Evolutionary conservation across 2,329 filamentous ascomycete genomes (phyloP), one percentile per base, ranked within the genome.

Genomic region (Penicillium sp.): DNA sequence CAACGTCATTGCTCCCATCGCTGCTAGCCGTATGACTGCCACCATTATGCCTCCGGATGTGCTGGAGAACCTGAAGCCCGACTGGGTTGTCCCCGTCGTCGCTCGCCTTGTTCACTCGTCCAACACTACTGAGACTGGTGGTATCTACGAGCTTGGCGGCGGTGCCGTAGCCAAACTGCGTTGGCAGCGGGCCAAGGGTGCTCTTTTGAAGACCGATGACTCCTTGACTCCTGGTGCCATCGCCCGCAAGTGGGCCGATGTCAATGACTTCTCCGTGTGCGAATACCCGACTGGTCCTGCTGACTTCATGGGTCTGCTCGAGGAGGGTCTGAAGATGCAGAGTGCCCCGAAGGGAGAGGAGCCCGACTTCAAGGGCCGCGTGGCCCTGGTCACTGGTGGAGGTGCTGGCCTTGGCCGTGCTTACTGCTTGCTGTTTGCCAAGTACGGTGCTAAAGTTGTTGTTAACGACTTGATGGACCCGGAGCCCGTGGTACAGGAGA

Each of bases 381-480:
- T 96, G 51, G 93, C 88, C 53, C 81, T 97, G 59, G 83, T 97
- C 65, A 97, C 93, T 54, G 93, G 93, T 66, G 91, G 88, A 68
- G 93, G 93, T 74, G 90, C 88, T 69, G 93, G 91, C 75, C 93
- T 99, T 60, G 95, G 95, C 60, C 91, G 95, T 54, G 87, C 90
- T 52, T 99, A 99, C 79, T 88, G 86, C 69, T 82, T 98, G 68
- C 89, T 91, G 45, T 96, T 96, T 70, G 90, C 90, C 65, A 93
- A 91, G 78, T 82, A 87, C 58, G 91, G 91, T 58, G 91, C 91
- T 37, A 87, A 89, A 52, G 82, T 99, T 26, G 93, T 98, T 33
- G 91, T 99, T 67, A 99, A 99, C 78, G 95, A 99, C 73, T 83
- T 99, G n/a, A 85, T 88, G 49, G 89, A 98, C 80, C 95, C 95